phyloP scores from a whole-genome alignment of 2,329 filamentous ascomycete genomes.

The Trichophaea hybrida region DNA sequence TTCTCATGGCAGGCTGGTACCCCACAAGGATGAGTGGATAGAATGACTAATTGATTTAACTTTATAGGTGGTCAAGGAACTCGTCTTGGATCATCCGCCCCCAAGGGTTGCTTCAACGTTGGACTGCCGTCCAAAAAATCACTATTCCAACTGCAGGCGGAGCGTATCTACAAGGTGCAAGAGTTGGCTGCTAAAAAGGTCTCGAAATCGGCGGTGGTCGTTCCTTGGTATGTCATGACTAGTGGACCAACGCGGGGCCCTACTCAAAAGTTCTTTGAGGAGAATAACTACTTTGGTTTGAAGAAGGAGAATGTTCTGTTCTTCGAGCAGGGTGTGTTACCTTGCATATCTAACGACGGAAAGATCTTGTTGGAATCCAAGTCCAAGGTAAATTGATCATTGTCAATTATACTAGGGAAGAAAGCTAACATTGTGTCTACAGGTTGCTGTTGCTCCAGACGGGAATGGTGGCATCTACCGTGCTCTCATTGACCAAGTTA shows the following conservation, averaged over 20 bases:
- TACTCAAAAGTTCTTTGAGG: slow-evolving; percentile 84
- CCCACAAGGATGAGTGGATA: neutral
- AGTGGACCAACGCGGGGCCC: slow-evolving; percentile 82
- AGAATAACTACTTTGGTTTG: slow-evolving; percentile 83
- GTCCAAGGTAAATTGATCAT: slow-evolving; percentile 44
- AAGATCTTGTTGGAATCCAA: slow-evolving; percentile 92
- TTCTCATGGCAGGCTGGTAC: slow-evolving; percentile 59
- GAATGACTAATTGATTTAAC: neutral
- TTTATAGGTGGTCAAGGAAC: slow-evolving; percentile 76
- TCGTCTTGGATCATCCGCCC: slow-evolving; percentile 79
- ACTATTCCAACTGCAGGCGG: slow-evolving; percentile 92
- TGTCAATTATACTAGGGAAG: neutral
- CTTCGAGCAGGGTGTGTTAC: slow-evolving; percentile 93
- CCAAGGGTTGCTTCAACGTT: slow-evolving; percentile 96
- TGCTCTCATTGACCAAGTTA: slow-evolving; percentile 68
- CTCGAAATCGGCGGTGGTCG: slow-evolving; percentile 43
- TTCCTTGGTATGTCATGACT: slow-evolving; percentile 99
- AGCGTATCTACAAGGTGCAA: slow-evolving; percentile 80
- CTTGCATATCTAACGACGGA: slow-evolving; percentile 92
- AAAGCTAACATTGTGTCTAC: slow-evolving; percentile 1
- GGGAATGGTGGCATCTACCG: slow-evolving; percentile 96
- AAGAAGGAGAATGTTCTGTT: slow-evolving; percentile 72
- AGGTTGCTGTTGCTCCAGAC: slow-evolving; percentile 84
- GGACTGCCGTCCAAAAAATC: slow-evolving; percentile 85
- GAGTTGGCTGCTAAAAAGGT: slow-evolving; percentile 59